These are phyloP conservation scores for Boletus rubroflammeus DNA, from an alignment of 768 basidiomycete species.

Conservation along the genomic window DNA sequence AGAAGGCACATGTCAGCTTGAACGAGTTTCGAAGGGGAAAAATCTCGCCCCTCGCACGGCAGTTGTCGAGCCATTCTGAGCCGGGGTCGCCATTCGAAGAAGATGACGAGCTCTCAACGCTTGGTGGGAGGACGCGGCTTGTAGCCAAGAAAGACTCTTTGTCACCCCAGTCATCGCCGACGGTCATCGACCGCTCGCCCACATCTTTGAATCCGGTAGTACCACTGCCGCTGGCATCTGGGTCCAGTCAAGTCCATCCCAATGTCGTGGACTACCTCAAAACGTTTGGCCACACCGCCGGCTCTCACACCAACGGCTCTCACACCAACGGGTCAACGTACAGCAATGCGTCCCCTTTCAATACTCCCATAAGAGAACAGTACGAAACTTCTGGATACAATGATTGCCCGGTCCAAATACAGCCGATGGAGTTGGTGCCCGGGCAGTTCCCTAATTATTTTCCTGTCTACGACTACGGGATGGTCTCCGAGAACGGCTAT, in stretches of 20 bases:
- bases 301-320: slow-evolving; percentile 20
- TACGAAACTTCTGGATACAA: slow-evolving; percentile 23
- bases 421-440: slow-evolving; percentile 31
- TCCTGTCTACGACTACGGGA: slow-evolving; percentile 69
- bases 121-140: slow-evolving; percentile 65
- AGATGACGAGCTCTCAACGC: slow-evolving; percentile 58
- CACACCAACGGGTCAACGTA: slow-evolving; percentile 25
- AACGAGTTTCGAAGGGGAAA: slow-evolving; percentile 62
- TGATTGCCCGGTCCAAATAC: slow-evolving; percentile 22
- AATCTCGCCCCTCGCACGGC: slow-evolving; percentile 39
- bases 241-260: slow-evolving; percentile 51
- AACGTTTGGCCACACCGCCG: slow-evolving; percentile 44
- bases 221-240: slow-evolving; percentile 59
- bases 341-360: slow-evolving; percentile 22
- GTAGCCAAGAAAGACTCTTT: slow-evolving; percentile 59
- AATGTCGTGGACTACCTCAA: slow-evolving; percentile 66
- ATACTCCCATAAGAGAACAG: slow-evolving; percentile 23
- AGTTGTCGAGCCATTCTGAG: slow-evolving; percentile 36
- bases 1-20: slow-evolving; percentile 62
- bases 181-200: slow-evolving; percentile 57
- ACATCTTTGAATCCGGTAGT: slow-evolving; percentile 70
- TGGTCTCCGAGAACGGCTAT: slow-evolving; percentile 30
- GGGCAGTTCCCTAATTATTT: slow-evolving; percentile 64
- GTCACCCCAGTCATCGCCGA: slow-evolving; percentile 44
- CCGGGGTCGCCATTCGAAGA: slow-evolving; percentile 45